A percentile compares a stretch with the other conserved stretches of the same genome.
phyloP scores from a whole-genome alignment of 129 eudicot genomes.

The Escallonia herrerae region DNA sequence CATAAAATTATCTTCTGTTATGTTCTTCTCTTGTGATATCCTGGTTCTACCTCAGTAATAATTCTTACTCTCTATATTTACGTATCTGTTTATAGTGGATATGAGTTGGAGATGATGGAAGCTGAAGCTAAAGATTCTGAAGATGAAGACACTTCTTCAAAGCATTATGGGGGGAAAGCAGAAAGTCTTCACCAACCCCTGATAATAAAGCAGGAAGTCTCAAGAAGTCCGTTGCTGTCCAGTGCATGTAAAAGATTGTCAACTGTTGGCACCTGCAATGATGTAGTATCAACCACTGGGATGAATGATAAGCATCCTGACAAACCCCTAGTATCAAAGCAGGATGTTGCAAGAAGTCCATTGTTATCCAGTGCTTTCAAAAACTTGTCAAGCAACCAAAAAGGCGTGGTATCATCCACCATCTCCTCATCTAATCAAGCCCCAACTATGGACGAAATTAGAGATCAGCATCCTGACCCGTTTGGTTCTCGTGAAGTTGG shows the following conservation, averaged over 20 bases:
- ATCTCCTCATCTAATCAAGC: slow-evolving; percentile 14
- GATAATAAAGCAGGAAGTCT: slow-evolving; percentile 24
- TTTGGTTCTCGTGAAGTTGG: slow-evolving; percentile 10
- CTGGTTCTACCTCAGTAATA: no score
- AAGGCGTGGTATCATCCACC: no score
- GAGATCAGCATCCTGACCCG: slow-evolving; percentile 5
- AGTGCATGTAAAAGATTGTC: slow-evolving; percentile 31
- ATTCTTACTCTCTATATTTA: neutral
- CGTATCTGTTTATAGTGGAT: slow-evolving; percentile 39
- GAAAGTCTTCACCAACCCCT: slow-evolving; percentile 25
- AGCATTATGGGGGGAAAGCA: slow-evolving; percentile 16
- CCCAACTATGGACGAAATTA: slow-evolving; percentile 14
- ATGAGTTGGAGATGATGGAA: slow-evolving; percentile 75
- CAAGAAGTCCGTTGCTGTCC: slow-evolving; percentile 16
- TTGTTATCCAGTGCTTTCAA: slow-evolving; percentile 27
- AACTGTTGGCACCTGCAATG: slow-evolving; percentile 12
- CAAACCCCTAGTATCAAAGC: slow-evolving; percentile 17
- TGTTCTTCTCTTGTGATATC: no score
- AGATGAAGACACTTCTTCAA: slow-evolving; percentile 25
- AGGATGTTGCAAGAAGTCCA: slow-evolving; percentile 21
- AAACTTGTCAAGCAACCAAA: slow-evolving; percentile 7
- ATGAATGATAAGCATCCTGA: slow-evolving; percentile 1
- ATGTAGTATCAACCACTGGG: slow-evolving; percentile 15
- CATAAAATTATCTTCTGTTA: no score
- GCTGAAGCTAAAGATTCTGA: slow-evolving; percentile 93